These are phyloP conservation scores for Oryza meridionalis DNA, from an alignment of 176 grass and related monocot genomes.

Conservation along the genomic window DNA sequence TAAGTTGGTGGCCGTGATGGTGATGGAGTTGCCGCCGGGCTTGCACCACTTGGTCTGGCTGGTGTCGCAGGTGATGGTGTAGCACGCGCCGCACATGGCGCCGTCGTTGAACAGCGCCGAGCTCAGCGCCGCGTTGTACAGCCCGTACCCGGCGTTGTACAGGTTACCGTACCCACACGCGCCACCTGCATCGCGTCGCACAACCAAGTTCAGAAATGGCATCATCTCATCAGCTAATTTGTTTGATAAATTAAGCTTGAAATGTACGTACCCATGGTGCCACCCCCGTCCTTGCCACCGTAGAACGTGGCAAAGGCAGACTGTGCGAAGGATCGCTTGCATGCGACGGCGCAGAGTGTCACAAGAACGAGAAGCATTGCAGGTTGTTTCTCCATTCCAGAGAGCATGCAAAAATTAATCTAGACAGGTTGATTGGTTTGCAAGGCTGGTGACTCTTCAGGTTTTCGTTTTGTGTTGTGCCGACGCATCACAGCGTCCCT, in stretches of 20 bases:
- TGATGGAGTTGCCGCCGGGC: neutral
- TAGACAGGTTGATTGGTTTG: neutral
- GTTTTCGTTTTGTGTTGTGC: neutral
- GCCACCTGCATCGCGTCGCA: slow-evolving; percentile 34
- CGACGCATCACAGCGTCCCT: neutral
- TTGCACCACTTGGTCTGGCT: neutral
- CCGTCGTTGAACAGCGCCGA: slow-evolving; percentile 3
- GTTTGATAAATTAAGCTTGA: neutral
- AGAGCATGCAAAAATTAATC: neutral
- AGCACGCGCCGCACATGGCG: neutral
- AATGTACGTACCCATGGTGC: neutral
- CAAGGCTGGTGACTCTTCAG: neutral
- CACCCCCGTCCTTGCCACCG: neutral
- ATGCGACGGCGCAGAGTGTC: neutral
- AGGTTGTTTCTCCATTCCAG: neutral
- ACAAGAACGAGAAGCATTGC: neutral
- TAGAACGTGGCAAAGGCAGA: slow-evolving; percentile 23
- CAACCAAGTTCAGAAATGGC: neutral
- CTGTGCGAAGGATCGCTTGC: neutral
- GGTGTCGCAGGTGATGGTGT: neutral
- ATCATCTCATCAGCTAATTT: neutral
- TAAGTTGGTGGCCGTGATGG: slow-evolving; percentile 54
- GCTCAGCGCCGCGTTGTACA: slow-evolving; percentile 9
- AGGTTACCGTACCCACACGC: slow-evolving; percentile 71
- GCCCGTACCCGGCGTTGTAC: slow-evolving; percentile 59